Base-by-base conservation (phyloP, 1,284 basidiomycete genomes). In the Mrakiaceae sp. region DNA sequence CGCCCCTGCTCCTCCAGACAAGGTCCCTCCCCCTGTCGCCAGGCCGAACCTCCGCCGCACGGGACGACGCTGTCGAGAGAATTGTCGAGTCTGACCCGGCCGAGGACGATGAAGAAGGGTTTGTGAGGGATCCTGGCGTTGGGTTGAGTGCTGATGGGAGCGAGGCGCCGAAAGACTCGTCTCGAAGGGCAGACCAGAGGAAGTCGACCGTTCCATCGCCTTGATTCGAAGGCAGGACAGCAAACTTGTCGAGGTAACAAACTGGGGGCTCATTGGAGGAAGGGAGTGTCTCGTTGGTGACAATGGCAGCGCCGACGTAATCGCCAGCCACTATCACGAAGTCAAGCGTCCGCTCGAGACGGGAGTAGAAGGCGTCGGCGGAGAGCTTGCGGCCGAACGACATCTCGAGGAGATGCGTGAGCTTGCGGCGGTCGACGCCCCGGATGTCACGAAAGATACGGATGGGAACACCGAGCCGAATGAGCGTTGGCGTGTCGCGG, bases 241-340 rank as follows among this genome's bases (percentile, higher is more conserved):
- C 95, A 75, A 99, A 99, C 77, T 99, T 99, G 82, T 99, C 96
- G 61, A 99, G 83, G 76, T 99, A 99, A 12, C 90, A 87, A 67
- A 98, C 88, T 0, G 77, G 71, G 40, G 70, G 67, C 3, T 66
- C 67, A 46, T 62, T 64, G 46, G 74, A 60, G 47, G 39, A 58
- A 46, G 12, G 63, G 42, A 46, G 47, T 55, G 43, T 63, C 58
- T 57, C 60, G 62, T 42, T 64, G 14, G 96, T 99, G 63, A 97
- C 93, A 70, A 99, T 85, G 4, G 95, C 96, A 3, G 91, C 90
- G 56, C 93, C 96, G 12, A 87, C 87, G 75, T 98, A 98, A 77
- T 98, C 95, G 67, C 95, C 96, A 0, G 92, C 90, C 68, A 98
- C 81, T 72, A 98, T 90, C 68, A 90, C 85, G 74, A 95, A 99